Evolutionary conservation across 768 basidiomycete genomes (phyloP).

Genomic region (Tulasnella sp.): DNA sequence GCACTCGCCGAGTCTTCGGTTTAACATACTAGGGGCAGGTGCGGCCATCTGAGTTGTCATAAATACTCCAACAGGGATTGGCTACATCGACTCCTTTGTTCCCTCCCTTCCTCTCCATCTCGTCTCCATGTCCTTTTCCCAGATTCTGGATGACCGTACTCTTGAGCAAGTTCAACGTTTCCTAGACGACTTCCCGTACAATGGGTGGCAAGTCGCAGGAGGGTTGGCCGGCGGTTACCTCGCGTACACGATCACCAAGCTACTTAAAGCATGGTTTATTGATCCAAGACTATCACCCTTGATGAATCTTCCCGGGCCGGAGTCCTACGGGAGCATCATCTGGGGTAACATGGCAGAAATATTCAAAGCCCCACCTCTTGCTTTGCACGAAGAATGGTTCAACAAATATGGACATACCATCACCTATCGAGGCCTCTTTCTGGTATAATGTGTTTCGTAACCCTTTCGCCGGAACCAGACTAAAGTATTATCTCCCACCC

Average conservation of each 20-base stretch:
- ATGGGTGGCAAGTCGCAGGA: constrained; percentile 13
- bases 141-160: neutral
- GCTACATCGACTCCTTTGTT: neutral
- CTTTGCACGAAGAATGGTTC: constrained; percentile 54
- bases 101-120: neutral
- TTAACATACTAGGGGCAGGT: neutral
- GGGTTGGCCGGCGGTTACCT: neutral
- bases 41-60: neutral
- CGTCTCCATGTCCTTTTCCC: neutral
- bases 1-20: neutral
- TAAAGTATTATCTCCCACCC: neutral
- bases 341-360: constrained; percentile 57
- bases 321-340: constrained; percentile 41
- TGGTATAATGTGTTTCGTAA: constrained; percentile 43
- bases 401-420: constrained; percentile 54
- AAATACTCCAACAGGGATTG: neutral
- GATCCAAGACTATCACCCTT: constrained; percentile 47
- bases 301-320: constrained; percentile 56
- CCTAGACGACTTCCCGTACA: neutral
- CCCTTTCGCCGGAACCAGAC: neutral
- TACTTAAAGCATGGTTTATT: neutral
- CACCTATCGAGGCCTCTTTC: constrained; percentile 51
- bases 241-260: neutral
- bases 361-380: constrained; percentile 46
- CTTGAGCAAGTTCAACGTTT: neutral